phyloP scores from a whole-genome alignment of 768 basidiomycete species.

The Auricularia sp. region DNA sequence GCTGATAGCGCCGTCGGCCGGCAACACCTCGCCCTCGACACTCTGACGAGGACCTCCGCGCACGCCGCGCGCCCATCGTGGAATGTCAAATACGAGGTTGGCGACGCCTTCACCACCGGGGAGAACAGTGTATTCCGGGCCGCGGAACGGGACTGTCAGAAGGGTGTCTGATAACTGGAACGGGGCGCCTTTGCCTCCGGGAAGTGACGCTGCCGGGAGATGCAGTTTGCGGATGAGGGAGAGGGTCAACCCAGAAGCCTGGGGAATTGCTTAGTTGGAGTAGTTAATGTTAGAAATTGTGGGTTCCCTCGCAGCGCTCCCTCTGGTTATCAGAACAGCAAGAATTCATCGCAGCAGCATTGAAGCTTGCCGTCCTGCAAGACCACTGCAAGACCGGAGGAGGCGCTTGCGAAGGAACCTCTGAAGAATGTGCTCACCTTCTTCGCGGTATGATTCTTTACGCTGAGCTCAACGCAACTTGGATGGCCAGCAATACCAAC shows the following conservation, averaged over 20 bases:
- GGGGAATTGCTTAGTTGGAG: not conserved
- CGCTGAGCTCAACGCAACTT: slow-evolving; percentile 62
- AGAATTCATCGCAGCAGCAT: no score
- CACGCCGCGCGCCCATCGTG: slow-evolving; percentile 50
- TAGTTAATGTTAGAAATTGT: no score
- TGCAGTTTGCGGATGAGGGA: slow-evolving; percentile 51
- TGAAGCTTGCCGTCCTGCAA: no score
- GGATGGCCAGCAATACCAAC: slow-evolving; percentile 57
- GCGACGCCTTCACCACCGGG: slow-evolving; percentile 73
- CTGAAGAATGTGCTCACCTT: slow-evolving; percentile 38
- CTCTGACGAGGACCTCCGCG: slow-evolving; percentile 52
- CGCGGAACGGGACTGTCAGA: slow-evolving; percentile 58
- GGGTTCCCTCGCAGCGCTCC: no score
- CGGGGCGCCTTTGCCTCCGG: slow-evolving; percentile 25
- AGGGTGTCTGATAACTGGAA: slow-evolving; percentile 60
- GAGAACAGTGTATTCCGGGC: slow-evolving; percentile 61
- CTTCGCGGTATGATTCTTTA: slow-evolving; percentile 73
- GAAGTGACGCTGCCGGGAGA: slow-evolving; percentile 19
- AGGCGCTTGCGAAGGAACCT: no score
- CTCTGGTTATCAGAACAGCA: no score
- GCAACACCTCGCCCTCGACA: slow-evolving; percentile 27
- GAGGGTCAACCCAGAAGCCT: slow-evolving; percentile 63
- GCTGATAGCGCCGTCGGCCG: slow-evolving; percentile 12
- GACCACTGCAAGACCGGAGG: no score
- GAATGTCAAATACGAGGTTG: slow-evolving; percentile 72